Evolutionary conservation across 805 yeast genomes (phyloP).

Genomic region (Teunomyces panamensis): DNA sequence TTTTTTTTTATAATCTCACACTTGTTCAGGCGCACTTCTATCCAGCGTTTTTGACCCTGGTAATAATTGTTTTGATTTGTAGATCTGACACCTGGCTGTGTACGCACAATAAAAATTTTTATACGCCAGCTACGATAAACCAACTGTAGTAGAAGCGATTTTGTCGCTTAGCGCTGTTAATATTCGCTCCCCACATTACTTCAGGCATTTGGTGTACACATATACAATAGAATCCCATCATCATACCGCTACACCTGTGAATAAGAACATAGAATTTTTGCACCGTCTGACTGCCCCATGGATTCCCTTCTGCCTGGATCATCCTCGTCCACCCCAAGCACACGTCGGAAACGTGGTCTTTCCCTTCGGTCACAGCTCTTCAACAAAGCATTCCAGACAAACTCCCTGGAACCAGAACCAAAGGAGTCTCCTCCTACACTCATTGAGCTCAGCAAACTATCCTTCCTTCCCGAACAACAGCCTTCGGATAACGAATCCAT

Average conservation of each 20-base stretch:
- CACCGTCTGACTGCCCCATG: not conserved
- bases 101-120: not conserved
- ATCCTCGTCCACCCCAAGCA: constrained; percentile 13
- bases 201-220: too few species aligned
- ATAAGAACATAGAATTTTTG: not conserved
- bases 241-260: too few species aligned
- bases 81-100: not conserved
- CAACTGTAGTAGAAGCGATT: not conserved
- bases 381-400: constrained; percentile 35
- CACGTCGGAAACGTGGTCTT: constrained; percentile 57
- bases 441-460: not conserved
- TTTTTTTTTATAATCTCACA: too few species aligned
- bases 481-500: constrained; percentile 1
- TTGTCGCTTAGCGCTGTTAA: not conserved
- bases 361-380: constrained; percentile 66
- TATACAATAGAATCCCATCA: too few species aligned
- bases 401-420: constrained; percentile 21
- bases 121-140: not conserved
- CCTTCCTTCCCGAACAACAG: not conserved
- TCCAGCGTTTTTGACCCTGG: not conserved
- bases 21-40: not conserved
- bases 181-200: not conserved
- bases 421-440: constrained; percentile 11
- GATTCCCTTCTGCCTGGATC: constrained; percentile 1
- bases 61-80: not conserved